Evolutionary conservation across 257 asterid species (phyloP), one percentile per base, ranked within the genome.

Genomic region (Solanum commersonii): DNA sequence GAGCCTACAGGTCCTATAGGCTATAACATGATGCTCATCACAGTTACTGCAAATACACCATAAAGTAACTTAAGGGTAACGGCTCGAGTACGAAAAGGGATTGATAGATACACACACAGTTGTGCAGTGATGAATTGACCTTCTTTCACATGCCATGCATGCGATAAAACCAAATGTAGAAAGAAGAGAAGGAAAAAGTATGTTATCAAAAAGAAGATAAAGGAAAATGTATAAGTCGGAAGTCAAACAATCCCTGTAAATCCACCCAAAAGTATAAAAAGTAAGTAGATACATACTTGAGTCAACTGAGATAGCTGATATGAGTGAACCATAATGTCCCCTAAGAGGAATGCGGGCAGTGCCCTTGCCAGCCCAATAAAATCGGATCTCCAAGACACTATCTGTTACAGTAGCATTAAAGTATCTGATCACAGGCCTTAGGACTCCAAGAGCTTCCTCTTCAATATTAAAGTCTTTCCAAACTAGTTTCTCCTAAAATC

Each of bases 331-430:
- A 67, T 96, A 95, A 56, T 94, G 95, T 76, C 98, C 98, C 91
- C 93, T 91, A 56, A 0, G 12, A 29, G 98, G 98, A 87, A 96
- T 89, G 44, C 88, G 94, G 83, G 6, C 90, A 42, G 99, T 95
- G 89, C 99, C 99, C 90, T 94, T 95, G 73, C 99, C 99, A 73
- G 98, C 98, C 99, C 99, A 96, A 35, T 90, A 93, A 87, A 96
- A 89, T 70, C 96, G 95, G 82, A 96, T 94, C 79, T 95, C 96
- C 89, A 95, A 89, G 1, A 94, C 91, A 38, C 42, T 91, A 88
- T 93, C 94, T 29, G 83, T 78, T 37, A 96, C 98, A 76, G 83
- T 91, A 49, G 91, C 97, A 72, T 93, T 86, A 90, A 92, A 94
- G 88, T 44, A 87, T 82, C 13, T 89, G 35, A 22, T 88, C 84